These are phyloP conservation scores for Elongisporangium prolatum DNA, from an alignment of 352 stramenopile species.

Conservation along the genomic window DNA sequence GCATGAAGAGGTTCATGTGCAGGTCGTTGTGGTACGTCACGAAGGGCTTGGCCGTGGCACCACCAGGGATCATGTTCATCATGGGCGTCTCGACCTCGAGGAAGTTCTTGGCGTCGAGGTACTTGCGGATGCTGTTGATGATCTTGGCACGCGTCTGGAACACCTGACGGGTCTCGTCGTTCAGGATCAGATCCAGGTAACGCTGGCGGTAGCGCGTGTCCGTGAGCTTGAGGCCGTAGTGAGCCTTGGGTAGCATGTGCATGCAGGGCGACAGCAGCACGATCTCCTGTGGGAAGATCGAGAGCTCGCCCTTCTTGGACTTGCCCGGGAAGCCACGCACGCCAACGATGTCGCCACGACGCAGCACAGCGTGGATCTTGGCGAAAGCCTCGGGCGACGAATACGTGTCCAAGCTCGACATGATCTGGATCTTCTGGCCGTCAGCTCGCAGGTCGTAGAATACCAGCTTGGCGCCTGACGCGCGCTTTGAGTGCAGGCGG, in stretches of 20 bases:
- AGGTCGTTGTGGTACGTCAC: conserved; percentile 97
- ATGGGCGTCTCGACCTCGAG: conserved; percentile 99
- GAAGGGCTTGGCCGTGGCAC: conserved; percentile 96
- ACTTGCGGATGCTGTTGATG: conserved; percentile 90
- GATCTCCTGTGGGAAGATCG: conserved; percentile 90
- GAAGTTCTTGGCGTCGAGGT: conserved; percentile 93
- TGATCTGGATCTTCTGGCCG: conserved; percentile 96
- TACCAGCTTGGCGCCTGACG: conserved; percentile 94
- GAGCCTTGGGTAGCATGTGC: conserved; percentile 80
- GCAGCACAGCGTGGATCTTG: conserved; percentile 88
- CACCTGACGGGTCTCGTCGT: conserved; percentile 89
- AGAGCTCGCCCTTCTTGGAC: conserved; percentile 97
- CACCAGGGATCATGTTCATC: conserved; percentile 94
- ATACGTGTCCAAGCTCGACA: conserved; percentile 87
- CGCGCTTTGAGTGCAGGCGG: conserved; percentile 93
- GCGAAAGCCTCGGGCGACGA: conserved; percentile 47
- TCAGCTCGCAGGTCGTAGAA: conserved; percentile 98
- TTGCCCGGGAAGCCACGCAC: conserved; percentile 93
- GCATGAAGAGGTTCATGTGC: conserved; percentile 95
- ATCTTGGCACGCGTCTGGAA: conserved; percentile 94
- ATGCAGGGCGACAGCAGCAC: conserved; percentile 80
- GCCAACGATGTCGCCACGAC: conserved; percentile 96
- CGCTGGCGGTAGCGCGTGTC: conserved; percentile 89
- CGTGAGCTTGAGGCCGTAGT: conserved; percentile 61
- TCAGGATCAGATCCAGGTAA: conserved; percentile 97